Conservation (phyloP, 2,329 filamentous ascomycete genomes). For the Colletotrichum phormii region DNA sequence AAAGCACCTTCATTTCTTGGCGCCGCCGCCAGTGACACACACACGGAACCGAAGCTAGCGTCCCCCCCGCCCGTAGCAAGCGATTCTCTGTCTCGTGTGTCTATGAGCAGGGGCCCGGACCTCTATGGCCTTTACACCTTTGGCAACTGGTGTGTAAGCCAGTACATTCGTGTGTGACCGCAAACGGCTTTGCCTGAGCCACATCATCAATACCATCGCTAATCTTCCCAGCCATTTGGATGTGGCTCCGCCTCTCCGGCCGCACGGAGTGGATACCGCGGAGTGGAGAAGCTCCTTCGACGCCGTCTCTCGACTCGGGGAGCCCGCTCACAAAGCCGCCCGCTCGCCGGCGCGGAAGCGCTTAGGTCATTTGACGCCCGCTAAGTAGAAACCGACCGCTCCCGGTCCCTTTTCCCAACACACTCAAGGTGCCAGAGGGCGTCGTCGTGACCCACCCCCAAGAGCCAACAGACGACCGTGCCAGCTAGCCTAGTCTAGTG, state of each 20-base stretch:
- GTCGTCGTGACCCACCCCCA: background rate
- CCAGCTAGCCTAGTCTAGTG: background rate
- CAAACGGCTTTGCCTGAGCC: background rate
- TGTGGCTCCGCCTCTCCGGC: background rate
- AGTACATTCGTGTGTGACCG: background rate
- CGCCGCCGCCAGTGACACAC: conserved; percentile 12
- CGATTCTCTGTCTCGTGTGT: background rate
- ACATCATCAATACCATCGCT: background rate
- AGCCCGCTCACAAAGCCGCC: background rate
- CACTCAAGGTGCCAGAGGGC: background rate
- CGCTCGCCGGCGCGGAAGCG: background rate
- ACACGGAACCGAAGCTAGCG: background rate
- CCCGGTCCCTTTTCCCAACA: background rate
- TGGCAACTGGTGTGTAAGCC: no score
- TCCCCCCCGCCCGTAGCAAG: background rate
- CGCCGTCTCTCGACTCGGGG: background rate
- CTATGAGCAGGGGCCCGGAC: background rate
- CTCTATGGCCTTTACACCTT: background rate
- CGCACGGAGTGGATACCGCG: background rate
- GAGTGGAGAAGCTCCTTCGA: background rate
- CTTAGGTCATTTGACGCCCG: conserved; percentile 6
- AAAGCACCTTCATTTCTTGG: conserved; percentile 21
- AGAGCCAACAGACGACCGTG: background rate
- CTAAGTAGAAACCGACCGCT: background rate
- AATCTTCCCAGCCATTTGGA: background rate